Evolutionary conservation across 768 basidiomycete species (phyloP).

Genomic region (Naganishia vaughanmartiniae): DNA sequence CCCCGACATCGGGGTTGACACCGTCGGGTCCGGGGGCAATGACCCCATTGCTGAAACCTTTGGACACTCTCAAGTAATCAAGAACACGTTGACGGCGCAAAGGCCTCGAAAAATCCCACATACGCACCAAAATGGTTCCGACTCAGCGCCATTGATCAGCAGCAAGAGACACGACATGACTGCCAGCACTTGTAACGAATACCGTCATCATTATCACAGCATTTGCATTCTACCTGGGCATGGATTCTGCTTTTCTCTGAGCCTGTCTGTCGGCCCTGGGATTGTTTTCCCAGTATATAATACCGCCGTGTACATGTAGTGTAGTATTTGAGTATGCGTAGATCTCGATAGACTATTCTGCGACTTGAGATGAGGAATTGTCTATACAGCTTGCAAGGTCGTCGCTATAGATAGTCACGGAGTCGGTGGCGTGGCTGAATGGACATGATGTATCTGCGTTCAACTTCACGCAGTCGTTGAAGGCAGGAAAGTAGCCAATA

Average conservation of each 20-base stretch:
- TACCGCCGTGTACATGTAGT: not conserved
- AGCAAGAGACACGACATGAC: constrained; percentile 1
- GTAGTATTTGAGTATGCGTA: not conserved
- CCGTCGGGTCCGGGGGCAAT: constrained; percentile 19
- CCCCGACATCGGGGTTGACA: constrained; percentile 9
- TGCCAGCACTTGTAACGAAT: constrained; percentile 3
- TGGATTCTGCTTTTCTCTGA: not conserved
- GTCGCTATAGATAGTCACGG: not conserved
- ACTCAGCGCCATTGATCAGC: not conserved
- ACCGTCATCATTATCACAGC: not conserved
- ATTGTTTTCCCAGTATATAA: not conserved
- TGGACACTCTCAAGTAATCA: not conserved
- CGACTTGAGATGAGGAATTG: not conserved
- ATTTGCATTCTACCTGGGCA: not conserved
- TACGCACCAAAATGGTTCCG: not conserved
- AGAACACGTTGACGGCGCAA: not conserved
- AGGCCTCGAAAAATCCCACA: not conserved
- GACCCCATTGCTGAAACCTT: constrained; percentile 6
- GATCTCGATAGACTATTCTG: not conserved
- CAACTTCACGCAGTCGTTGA: too few species aligned
- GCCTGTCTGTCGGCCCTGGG: not conserved
- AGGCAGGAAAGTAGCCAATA: too few species aligned
- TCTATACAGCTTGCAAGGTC: not conserved
- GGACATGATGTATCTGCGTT: too few species aligned
- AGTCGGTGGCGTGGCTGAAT: too few species aligned